Percentiles rank a stretch among this genome's conserved stretches.
These are phyloP conservation scores for Borovskyia barvae DNA, from an alignment of 208 protist species.

Conservation along the genomic window DNA sequence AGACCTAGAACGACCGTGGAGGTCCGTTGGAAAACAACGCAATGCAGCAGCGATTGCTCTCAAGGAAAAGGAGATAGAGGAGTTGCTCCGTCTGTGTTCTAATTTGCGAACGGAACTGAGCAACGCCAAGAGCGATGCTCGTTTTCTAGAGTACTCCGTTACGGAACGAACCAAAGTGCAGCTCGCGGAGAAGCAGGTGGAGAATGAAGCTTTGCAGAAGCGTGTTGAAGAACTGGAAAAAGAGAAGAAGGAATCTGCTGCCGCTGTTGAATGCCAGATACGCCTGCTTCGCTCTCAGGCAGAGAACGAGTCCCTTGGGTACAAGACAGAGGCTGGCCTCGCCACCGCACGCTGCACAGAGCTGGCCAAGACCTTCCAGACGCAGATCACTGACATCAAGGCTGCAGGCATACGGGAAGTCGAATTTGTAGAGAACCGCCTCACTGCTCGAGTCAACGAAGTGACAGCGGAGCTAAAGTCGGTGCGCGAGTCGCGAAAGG, in stretches of 20 bases:
- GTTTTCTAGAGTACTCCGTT: constrained; percentile 62
- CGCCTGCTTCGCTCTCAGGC: constrained; percentile 69
- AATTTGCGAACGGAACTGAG: constrained; percentile 74
- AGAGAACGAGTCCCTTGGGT: constrained; percentile 51
- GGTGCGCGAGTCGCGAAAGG: constrained; percentile 38
- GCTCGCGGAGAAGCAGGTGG: constrained; percentile 43
- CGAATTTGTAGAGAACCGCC: constrained; percentile 68
- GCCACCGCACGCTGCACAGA: constrained; percentile 48
- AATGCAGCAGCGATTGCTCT: constrained; percentile 49
- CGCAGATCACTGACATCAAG: constrained; percentile 82
- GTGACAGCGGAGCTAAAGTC: constrained; percentile 59
- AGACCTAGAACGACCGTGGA: constrained; percentile 88
- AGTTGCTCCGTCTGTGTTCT: constrained; percentile 78
- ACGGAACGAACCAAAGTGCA: constrained; percentile 50
- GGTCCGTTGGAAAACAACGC: constrained; percentile 44
- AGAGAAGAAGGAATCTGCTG: constrained; percentile 40
- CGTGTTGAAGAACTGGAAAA: constrained; percentile 34
- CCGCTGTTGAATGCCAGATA: constrained; percentile 67
- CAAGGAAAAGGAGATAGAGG: constrained; percentile 90
- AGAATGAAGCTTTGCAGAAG: constrained; percentile 31
- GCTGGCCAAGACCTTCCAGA: constrained; percentile 49
- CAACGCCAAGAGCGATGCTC: constrained; percentile 71
- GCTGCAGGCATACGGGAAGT: constrained; percentile 57
- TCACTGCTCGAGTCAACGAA: constrained; percentile 55
- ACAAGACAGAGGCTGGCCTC: constrained; percentile 57